Percentiles rank a stretch among this genome's conserved stretches.
Conservation (phyloP, 345 rosid species). For the Populus deltoides region DNA sequence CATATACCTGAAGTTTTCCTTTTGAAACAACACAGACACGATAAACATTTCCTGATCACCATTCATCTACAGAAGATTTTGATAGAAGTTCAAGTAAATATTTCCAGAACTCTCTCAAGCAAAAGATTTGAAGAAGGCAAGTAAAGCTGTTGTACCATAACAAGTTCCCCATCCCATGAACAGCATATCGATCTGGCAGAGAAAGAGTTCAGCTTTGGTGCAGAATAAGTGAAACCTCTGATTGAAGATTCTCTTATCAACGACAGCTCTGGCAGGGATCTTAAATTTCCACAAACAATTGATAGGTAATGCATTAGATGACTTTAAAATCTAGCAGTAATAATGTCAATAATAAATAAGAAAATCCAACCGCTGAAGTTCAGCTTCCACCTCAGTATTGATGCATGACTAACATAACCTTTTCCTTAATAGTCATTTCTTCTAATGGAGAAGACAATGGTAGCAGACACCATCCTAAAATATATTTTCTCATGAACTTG, state of each 20-base stretch:
- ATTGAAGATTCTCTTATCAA: slow-evolving; percentile 59
- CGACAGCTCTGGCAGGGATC: slow-evolving; percentile 78
- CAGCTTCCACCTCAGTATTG: background rate
- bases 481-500: background rate
- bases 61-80: slow-evolving; percentile 50
- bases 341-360: background rate
- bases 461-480: too few relatives aligned
- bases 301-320: background rate
- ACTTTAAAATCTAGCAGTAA: background rate
- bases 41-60: slow-evolving; percentile 67
- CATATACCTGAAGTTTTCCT: slow-evolving; percentile 53
- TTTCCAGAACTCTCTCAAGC: slow-evolving; percentile 4
- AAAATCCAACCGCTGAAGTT: background rate
- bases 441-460: too few relatives aligned
- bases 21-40: slow-evolving; percentile 55
- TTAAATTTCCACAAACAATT: slow-evolving; percentile 17
- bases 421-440: too few relatives aligned
- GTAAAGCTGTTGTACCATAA: slow-evolving; percentile 45
- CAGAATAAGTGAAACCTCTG: slow-evolving; percentile 56
- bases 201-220: slow-evolving; percentile 43
- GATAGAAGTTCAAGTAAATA: background rate
- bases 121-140: slow-evolving; percentile 4
- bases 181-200: slow-evolving; percentile 53
- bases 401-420: too few relatives aligned
- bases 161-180: slow-evolving; percentile 67